Percentiles rank a stretch among this genome's conserved stretches.
Evolutionary conservation across 176 grass and related monocot species (phyloP).

Genomic region (Ensete ventricosum): DNA sequence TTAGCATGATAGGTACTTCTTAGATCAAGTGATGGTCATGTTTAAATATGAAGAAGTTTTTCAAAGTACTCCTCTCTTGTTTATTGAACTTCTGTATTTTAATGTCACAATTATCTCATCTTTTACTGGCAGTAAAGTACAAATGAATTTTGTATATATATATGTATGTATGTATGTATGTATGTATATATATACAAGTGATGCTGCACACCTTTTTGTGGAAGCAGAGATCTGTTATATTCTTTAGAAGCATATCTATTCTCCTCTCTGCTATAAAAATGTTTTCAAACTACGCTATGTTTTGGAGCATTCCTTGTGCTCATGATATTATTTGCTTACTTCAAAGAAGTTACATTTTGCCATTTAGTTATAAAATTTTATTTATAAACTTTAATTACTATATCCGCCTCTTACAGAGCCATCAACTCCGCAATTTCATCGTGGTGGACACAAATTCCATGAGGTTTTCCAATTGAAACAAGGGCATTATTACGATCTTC

Average conservation of each 20-base stretch:
- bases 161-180: background rate
- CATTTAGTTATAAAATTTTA: background rate
- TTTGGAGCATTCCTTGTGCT: background rate
- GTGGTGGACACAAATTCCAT: conserved; percentile 52
- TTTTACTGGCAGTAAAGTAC: background rate
- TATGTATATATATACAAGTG: background rate
- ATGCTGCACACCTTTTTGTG: background rate
- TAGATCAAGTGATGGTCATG: background rate
- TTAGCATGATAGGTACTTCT: background rate
- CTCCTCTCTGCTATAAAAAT: background rate
- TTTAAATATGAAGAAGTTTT: background rate
- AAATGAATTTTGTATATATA: background rate
- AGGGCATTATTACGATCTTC: conserved; percentile 49
- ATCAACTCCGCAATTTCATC: conserved; percentile 31
- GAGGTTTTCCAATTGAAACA: conserved; percentile 61
- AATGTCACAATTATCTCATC: background rate
- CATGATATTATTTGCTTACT: background rate
- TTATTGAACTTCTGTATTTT: background rate
- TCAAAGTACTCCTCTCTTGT: background rate
- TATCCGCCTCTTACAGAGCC: conserved; percentile 32
- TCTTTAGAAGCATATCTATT: background rate
- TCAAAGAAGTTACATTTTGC: background rate
- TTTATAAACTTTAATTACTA: conserved; percentile 13
- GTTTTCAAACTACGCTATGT: background rate
- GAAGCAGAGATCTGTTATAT: background rate